Conservation (phyloP, 2,329 filamentous ascomycete species). For the Rhynchosporium graminicola region DNA sequence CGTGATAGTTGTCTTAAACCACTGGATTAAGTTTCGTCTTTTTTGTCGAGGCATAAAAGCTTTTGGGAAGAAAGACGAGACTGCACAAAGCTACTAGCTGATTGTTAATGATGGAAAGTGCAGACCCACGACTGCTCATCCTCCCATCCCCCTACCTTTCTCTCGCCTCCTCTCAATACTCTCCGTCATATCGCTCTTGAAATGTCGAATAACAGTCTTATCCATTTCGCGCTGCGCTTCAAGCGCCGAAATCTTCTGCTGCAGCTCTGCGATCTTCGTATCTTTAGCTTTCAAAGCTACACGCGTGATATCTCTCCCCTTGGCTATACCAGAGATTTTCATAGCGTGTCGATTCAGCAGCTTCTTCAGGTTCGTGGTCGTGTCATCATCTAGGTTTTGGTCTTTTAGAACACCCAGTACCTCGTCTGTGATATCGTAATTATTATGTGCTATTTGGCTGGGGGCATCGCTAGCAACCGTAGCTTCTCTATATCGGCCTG, state of each 20-base stretch:
- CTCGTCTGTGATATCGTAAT: conserved; percentile 47
- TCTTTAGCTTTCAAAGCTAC: conserved; percentile 64
- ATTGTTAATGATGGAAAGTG: not conserved
- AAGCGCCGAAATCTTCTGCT: conserved; percentile 60
- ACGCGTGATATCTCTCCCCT: conserved; percentile 67
- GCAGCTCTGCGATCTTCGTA: conserved; percentile 63
- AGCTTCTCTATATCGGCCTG: conserved; percentile 30
- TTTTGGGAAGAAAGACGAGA: no score
- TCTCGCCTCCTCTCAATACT: conserved; percentile 24
- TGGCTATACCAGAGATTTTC: conserved; percentile 59
- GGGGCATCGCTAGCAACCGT: conserved; percentile 6
- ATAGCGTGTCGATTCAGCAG: conserved; percentile 58
- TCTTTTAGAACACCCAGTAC: conserved; percentile 52
- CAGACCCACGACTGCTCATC: conserved; percentile 4
- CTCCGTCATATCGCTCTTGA: conserved; percentile 27
- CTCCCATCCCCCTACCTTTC: conserved; percentile 17
- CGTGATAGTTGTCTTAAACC: not conserved
- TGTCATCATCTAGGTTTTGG: conserved; percentile 44
- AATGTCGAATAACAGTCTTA: conserved; percentile 45
- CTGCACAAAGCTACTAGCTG: not conserved
- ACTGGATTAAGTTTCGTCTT: no score
- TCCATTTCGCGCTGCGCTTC: conserved; percentile 58
- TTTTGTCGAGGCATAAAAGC: not conserved
- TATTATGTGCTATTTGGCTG: conserved; percentile 5
- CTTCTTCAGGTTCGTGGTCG: conserved; percentile 44